Conservation (phyloP, 176 grass and related monocot genomes). For the Eleusine coracana region DNA sequence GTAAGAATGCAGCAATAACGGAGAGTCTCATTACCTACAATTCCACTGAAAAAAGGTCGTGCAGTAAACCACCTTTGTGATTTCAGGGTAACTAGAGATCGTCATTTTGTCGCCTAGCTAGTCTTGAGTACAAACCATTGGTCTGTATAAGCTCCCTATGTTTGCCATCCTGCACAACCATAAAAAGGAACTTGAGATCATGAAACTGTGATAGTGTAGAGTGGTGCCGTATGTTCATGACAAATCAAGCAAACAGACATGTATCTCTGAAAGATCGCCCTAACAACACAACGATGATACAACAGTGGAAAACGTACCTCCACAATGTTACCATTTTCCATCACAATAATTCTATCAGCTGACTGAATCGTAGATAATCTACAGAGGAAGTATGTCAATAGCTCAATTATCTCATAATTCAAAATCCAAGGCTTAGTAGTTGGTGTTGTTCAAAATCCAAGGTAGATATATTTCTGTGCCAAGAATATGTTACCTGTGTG, state of each 20-base stretch:
- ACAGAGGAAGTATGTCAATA: neutral
- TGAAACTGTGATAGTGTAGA: neutral
- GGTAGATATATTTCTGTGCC: slow-evolving; percentile 15
- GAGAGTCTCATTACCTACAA: neutral
- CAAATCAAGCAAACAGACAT: neutral
- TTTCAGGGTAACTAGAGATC: slow-evolving; percentile 50
- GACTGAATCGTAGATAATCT: slow-evolving; percentile 96
- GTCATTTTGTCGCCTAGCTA: slow-evolving; percentile 76
- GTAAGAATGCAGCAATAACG: slow-evolving; percentile 35
- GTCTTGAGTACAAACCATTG: slow-evolving; percentile 86
- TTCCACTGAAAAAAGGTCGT: slow-evolving; percentile 30
- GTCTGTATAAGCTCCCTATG: slow-evolving; percentile 79
- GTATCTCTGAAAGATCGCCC: neutral
- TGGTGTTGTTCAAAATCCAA: slow-evolving; percentile 13
- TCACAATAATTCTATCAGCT: slow-evolving; percentile 89
- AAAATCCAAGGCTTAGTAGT: slow-evolving; percentile 12
- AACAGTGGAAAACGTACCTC: slow-evolving; percentile 63
- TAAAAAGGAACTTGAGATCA: slow-evolving; percentile 17
- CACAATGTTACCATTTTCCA: slow-evolving; percentile 82
- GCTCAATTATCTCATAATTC: neutral
- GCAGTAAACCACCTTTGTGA: slow-evolving; percentile 37
- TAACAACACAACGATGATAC: neutral
- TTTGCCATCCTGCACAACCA: slow-evolving; percentile 68
- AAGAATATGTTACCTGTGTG: slow-evolving; percentile 71
- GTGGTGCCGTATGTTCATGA: neutral